Conservation (phyloP, 2,329 filamentous ascomycete genomes). For the Xylariales sp. region DNA sequence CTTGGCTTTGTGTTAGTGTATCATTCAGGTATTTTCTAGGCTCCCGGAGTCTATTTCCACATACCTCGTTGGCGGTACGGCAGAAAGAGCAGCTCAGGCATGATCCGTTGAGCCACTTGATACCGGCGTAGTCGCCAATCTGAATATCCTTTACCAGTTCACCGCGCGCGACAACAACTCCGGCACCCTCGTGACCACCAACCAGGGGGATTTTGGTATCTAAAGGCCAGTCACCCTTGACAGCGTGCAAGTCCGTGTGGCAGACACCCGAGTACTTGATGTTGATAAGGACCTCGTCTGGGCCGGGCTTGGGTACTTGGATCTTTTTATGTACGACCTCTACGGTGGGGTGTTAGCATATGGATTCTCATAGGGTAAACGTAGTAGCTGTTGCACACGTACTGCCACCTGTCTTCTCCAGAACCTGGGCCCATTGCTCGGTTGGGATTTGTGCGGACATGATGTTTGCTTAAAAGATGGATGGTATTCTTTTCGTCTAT, state of each 20-base stretch:
- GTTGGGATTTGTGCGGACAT: slow-evolving; percentile 69
- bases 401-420: slow-evolving; percentile 82
- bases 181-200: slow-evolving; percentile 83
- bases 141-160: slow-evolving; percentile 80
- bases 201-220: slow-evolving; percentile 85
- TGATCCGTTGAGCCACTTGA: slow-evolving; percentile 93
- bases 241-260: slow-evolving; percentile 84
- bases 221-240: slow-evolving; percentile 91
- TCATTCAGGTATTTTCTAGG: background rate
- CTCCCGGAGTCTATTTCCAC: background rate
- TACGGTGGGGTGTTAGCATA: slow-evolving; percentile 46
- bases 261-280: slow-evolving; percentile 92
- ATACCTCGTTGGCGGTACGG: slow-evolving; percentile 76
- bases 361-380: background rate
- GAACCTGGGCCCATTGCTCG: slow-evolving; percentile 91
- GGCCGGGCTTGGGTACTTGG: slow-evolving; percentile 81
- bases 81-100: slow-evolving; percentile 89
- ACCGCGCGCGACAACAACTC: slow-evolving; percentile 83
- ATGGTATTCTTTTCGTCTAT: background rate
- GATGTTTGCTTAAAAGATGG: slow-evolving; percentile 1
- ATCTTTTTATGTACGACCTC: slow-evolving; percentile 82
- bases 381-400: slow-evolving; percentile 52
- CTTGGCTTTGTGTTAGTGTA: slow-evolving; percentile 38
- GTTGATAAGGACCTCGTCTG: slow-evolving; percentile 92
- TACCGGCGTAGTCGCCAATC: slow-evolving; percentile 85